Conservation (phyloP, 2,329 filamentous ascomycete genomes). For the Shiraia sp. region DNA sequence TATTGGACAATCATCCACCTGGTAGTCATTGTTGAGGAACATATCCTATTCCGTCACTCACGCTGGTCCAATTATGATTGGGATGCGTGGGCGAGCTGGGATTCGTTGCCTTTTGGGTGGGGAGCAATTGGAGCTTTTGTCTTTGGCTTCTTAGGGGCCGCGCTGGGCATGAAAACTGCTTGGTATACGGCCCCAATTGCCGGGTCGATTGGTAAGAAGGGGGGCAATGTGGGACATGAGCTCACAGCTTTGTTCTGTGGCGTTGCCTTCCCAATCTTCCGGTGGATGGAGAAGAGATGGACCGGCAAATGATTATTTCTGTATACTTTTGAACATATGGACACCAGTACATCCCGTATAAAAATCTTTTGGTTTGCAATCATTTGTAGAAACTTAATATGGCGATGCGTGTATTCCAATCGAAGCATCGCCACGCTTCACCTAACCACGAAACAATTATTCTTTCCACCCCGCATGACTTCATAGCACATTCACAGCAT, state of each 20-base stretch:
- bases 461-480: too few species aligned
- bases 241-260: slow-evolving; percentile 38
- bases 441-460: too few species aligned
- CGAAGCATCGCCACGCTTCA: too few species aligned
- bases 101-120: slow-evolving; percentile 40
- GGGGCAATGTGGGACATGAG: slow-evolving; percentile 44
- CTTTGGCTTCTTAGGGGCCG: slow-evolving; percentile 39
- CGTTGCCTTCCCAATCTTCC: slow-evolving; percentile 32
- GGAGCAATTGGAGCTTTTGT: slow-evolving; percentile 38
- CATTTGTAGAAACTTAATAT: too few species aligned
- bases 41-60: slow-evolving; percentile 37
- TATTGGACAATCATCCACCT: slow-evolving; percentile 38
- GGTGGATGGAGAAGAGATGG: slow-evolving; percentile 35
- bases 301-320: slow-evolving; percentile 18
- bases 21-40: slow-evolving; percentile 40
- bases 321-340: background rate
- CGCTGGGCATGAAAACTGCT: slow-evolving; percentile 40
- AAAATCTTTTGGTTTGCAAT: too few species aligned
- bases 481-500: too few species aligned
- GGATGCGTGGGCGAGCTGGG: slow-evolving; percentile 37
- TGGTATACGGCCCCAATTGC: slow-evolving; percentile 43
- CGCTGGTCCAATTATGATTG: slow-evolving; percentile 41
- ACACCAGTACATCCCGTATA: background rate
- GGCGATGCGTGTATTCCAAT: too few species aligned
- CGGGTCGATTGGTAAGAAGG: slow-evolving; percentile 32